These are phyloP conservation scores for Ceratocystis lukuohia DNA, from an alignment of 2,329 filamentous ascomycete genomes.

Conservation along the genomic window DNA sequence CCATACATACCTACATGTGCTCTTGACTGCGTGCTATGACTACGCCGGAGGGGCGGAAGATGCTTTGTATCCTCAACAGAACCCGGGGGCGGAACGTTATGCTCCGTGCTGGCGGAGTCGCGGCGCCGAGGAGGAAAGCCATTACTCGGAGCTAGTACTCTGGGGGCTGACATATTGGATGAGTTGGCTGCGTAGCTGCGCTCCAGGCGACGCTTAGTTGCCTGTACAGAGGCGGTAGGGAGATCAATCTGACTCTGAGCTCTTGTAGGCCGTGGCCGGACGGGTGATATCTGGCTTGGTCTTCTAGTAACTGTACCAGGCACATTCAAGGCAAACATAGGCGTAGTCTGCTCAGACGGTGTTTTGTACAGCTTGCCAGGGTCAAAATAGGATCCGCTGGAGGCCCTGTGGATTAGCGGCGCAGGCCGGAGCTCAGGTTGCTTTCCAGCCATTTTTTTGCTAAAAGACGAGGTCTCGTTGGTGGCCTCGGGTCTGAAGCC, in stretches of 20 bases:
- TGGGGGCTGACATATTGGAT: constrained; percentile 7
- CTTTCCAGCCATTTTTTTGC: constrained; percentile 38
- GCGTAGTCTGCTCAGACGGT: background rate
- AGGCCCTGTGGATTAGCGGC: constrained; percentile 6
- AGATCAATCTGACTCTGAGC: constrained; percentile 15
- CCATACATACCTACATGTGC: background rate
- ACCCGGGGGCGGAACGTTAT: background rate
- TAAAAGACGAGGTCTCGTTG: constrained; percentile 22
- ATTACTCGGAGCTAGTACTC: background rate
- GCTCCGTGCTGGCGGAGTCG: constrained; percentile 11
- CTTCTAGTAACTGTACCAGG: background rate
- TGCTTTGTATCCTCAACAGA: constrained; percentile 10
- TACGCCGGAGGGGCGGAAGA: constrained; percentile 12
- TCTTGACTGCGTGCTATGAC: constrained; percentile 12
- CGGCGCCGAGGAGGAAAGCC: constrained; percentile 16
- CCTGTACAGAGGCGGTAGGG: constrained; percentile 14
- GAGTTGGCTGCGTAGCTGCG: constrained; percentile 5
- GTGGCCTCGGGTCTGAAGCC: background rate
- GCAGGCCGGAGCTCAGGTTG: constrained; percentile 26
- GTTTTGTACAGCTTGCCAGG: background rate
- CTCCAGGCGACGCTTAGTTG: constrained; percentile 12
- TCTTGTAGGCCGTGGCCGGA: constrained; percentile 11
- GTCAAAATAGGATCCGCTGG: background rate
- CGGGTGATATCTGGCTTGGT: background rate
- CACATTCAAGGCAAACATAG: background rate